Evolutionary conservation across 2,329 filamentous ascomycete genomes (phyloP).

Genomic region (Penicillium griseofulvum): DNA sequence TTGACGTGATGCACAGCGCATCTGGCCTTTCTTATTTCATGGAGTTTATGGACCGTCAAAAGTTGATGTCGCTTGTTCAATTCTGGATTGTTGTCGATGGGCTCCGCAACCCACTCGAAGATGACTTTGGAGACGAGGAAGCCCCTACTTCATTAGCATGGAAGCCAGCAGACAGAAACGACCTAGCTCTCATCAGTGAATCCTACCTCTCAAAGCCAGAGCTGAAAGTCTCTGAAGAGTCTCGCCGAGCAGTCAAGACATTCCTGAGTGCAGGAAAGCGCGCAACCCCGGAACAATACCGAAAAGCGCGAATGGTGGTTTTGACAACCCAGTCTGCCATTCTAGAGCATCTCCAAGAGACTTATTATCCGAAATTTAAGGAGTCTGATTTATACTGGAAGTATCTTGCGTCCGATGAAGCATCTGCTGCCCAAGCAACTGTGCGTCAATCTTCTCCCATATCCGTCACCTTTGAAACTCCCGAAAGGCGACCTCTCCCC

Average conservation of each 20-base stretch:
- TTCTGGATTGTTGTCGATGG: conserved; percentile 99
- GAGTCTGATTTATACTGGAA: conserved; percentile 95
- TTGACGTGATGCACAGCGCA: conserved; percentile 84
- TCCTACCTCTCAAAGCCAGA: conserved; percentile 81
- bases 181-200: conserved; percentile 88
- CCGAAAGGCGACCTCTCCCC: conserved; percentile 42
- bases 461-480: conserved; percentile 25
- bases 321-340: conserved; percentile 77
- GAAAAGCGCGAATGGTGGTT: conserved; percentile 75
- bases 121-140: conserved; percentile 70
- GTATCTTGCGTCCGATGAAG: conserved; percentile 83
- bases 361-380: conserved; percentile 81
- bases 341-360: conserved; percentile 77
- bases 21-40: conserved; percentile 96
- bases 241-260: conserved; percentile 66
- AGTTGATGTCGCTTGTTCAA: conserved; percentile 83
- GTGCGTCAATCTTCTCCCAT: conserved; percentile 19
- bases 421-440: conserved; percentile 25
- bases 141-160: conserved; percentile 65
- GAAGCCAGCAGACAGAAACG: conserved; percentile 79
- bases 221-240: conserved; percentile 69
- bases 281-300: conserved; percentile 78
- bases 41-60: conserved; percentile 97
- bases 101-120: conserved; percentile 88
- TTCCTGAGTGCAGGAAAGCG: conserved; percentile 76